Conservation (phyloP, 345 rosid species). For the Kandelia obovata region DNA sequence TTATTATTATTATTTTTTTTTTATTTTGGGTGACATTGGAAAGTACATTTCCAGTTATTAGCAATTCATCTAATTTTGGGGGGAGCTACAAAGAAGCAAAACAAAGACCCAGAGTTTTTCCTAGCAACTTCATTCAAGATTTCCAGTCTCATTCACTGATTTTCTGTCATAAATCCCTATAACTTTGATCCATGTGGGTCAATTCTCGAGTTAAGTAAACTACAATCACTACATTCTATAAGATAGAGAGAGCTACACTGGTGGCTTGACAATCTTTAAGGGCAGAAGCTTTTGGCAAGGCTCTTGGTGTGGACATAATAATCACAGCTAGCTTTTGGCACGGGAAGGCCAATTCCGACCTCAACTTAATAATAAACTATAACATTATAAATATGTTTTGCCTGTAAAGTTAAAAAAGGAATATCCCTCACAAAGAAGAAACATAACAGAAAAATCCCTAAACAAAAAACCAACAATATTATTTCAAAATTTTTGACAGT, state of each 20-base stretch:
- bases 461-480: slow-evolving; percentile 30
- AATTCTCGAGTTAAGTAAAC: not conserved
- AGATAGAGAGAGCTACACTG: not conserved
- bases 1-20: too few relatives aligned
- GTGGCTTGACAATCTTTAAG: not conserved
- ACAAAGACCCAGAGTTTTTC: too few relatives aligned
- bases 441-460: slow-evolving; percentile 33
- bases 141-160: too few relatives aligned
- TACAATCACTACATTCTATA: not conserved
- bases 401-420: slow-evolving; percentile 38
- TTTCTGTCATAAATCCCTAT: too few relatives aligned
- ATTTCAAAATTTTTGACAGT: slow-evolving; percentile 15
- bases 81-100: too few relatives aligned
- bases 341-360: not conserved
- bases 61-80: too few relatives aligned
- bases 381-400: not conserved
- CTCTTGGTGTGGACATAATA: too few relatives aligned
- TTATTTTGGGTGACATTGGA: too few relatives aligned
- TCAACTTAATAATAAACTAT: not conserved
- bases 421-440: slow-evolving; percentile 40
- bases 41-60: too few relatives aligned
- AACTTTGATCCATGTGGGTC: too few relatives aligned
- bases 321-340: not conserved
- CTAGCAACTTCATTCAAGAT: too few relatives aligned
- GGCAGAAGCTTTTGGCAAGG: not conserved